These are phyloP conservation scores for Aspergillus sp. DNA, from an alignment of 2,329 filamentous ascomycete species.

Conservation along the genomic window DNA sequence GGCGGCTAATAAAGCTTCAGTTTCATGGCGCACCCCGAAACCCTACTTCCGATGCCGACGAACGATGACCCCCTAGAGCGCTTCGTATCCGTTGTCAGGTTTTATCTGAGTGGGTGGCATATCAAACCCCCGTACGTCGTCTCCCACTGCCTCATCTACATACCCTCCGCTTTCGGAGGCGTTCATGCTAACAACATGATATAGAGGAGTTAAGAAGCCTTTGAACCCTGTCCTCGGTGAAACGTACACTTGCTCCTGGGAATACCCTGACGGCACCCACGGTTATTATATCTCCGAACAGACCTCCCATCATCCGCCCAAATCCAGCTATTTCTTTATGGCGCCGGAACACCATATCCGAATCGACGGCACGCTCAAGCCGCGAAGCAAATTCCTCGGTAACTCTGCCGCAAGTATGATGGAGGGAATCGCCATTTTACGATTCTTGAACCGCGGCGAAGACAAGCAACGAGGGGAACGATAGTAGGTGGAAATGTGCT, in stretches of 20 bases:
- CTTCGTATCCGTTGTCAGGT: constrained; percentile 95
- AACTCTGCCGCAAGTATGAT: constrained; percentile 98
- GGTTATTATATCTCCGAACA: constrained; percentile 98
- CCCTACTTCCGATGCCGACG: constrained; percentile 79
- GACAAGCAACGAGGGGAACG: constrained; percentile 67
- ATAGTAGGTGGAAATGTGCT: constrained; percentile 66
- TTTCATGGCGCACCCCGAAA: constrained; percentile 99
- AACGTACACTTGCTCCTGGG: constrained; percentile 93
- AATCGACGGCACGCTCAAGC: constrained; percentile 93
- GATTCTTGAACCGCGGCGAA: constrained; percentile 73
- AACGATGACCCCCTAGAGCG: constrained; percentile 86
- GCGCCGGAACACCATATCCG: constrained; percentile 89
- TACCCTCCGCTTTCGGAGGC: not conserved
- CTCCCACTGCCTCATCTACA: not conserved
- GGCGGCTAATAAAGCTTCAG: constrained; percentile 49
- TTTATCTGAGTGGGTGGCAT: constrained; percentile 98
- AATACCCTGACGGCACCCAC: constrained; percentile 76
- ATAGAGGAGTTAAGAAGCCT: constrained; percentile 94
- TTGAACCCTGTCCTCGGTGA: constrained; percentile 96
- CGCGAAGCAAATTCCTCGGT: constrained; percentile 89
- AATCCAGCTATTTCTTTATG: constrained; percentile 99
- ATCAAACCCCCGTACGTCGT: constrained; percentile 85
- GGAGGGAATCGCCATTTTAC: constrained; percentile 90
- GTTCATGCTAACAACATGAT: constrained; percentile 2
- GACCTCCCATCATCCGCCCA: constrained; percentile 96